These are phyloP conservation scores for Emergomyces africanus DNA, from an alignment of 2,329 filamentous ascomycete species.

Conservation along the genomic window DNA sequence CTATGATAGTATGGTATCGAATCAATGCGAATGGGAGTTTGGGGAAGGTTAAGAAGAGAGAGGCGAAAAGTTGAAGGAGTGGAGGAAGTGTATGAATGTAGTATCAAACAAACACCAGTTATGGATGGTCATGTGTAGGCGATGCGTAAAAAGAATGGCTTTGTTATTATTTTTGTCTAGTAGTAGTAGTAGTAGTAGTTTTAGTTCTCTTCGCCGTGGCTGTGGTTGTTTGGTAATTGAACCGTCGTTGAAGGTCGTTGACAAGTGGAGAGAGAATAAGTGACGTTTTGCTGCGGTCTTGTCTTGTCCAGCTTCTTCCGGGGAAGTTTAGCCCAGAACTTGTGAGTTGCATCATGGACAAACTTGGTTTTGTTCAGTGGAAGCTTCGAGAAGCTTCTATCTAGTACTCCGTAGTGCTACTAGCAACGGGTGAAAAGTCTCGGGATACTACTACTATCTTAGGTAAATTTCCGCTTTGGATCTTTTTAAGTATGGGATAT, in stretches of 20 bases:
- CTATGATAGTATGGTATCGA: not conserved
- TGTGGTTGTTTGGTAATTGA: not conserved
- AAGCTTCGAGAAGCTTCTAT: slow-evolving; percentile 29
- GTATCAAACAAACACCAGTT: not conserved
- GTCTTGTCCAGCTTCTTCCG: not conserved
- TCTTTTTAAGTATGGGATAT: too few relatives aligned
- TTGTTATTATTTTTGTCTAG: not conserved
- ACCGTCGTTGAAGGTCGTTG: not conserved
- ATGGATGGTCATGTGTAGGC: not conserved
- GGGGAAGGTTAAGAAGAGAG: not conserved
- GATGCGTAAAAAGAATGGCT: not conserved
- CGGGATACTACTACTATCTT: too few relatives aligned
- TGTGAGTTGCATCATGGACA: slow-evolving; percentile 2
- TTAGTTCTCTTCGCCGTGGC: not conserved
- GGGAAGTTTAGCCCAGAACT: not conserved
- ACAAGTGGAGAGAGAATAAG: not conserved
- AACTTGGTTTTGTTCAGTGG: slow-evolving; percentile 8
- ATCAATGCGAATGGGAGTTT: not conserved
- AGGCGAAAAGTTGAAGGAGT: not conserved
- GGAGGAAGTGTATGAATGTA: not conserved
- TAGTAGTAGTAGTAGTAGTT: not conserved
- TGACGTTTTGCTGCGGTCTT: not conserved
- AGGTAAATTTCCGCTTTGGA: not conserved
- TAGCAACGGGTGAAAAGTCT: too few relatives aligned
- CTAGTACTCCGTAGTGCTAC: not conserved